A percentile compares a stretch with the other conserved stretches of the same genome.
These are phyloP conservation scores for Cladobotryum protrusum DNA, from an alignment of 2,329 filamentous ascomycete species.

Conservation along the genomic window DNA sequence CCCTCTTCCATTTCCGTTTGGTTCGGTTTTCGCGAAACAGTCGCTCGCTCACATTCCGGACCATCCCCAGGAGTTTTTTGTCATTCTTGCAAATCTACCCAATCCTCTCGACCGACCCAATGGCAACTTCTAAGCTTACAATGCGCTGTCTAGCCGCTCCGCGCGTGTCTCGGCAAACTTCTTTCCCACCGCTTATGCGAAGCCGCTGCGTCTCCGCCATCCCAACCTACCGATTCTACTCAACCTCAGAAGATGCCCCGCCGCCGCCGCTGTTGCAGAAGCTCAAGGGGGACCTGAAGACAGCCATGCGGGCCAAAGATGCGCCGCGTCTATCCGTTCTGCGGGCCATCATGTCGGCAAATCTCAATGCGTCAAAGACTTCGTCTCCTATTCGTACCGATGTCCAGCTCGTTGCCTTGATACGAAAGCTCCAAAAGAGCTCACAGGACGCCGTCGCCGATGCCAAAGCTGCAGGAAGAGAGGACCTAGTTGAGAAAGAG, in stretches of 20 bases:
- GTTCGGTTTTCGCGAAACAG: too few species aligned
- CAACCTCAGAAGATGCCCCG: conserved; percentile 27
- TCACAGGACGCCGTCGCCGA: conserved; percentile 55
- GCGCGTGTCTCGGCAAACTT: conserved; percentile 13
- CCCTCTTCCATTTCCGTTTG: too few species aligned
- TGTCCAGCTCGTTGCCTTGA: conserved; percentile 59
- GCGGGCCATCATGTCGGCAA: conserved; percentile 60
- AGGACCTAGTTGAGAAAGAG: conserved; percentile 67
- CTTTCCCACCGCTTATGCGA: not conserved
- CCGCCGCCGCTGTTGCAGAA: conserved; percentile 44
- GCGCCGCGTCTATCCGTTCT: conserved; percentile 60
- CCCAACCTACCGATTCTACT: conserved; percentile 24
- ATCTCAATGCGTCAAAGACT: conserved; percentile 72
- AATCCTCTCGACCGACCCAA: conserved; percentile 1
- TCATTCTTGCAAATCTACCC: not conserved
- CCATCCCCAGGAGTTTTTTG: too few species aligned
- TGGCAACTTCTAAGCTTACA: conserved; percentile 12
- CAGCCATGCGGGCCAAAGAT: conserved; percentile 61
- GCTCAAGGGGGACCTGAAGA: conserved; percentile 57
- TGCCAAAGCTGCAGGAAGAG: conserved; percentile 56
- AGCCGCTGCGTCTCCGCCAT: not conserved
- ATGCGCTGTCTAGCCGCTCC: conserved; percentile 19
- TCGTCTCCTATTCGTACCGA: conserved; percentile 63
- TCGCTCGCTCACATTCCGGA: not conserved
- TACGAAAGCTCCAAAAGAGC: conserved; percentile 57